These are phyloP conservation scores for Lecanicillium sp. DNA, from an alignment of 2,329 filamentous ascomycete genomes.

Conservation along the genomic window DNA sequence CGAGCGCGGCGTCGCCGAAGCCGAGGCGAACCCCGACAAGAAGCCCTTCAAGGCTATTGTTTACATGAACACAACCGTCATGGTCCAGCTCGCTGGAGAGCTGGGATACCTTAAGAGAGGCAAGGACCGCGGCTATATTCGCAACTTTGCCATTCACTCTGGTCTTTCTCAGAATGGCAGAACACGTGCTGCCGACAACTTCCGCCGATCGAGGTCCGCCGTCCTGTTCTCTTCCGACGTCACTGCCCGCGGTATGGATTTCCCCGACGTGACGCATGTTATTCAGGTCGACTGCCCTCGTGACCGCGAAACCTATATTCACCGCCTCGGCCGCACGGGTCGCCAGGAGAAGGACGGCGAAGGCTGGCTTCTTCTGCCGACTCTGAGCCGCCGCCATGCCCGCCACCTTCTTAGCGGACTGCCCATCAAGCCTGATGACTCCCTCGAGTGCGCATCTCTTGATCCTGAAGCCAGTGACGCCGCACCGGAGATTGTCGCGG, in stretches of 20 bases:
- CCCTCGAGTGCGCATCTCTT: conserved; percentile 45
- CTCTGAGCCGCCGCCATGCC: conserved; percentile 44
- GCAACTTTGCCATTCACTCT: conserved; percentile 65
- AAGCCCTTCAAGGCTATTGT: conserved; percentile 91
- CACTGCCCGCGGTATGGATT: conserved; percentile 77
- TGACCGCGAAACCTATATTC: conserved; percentile 66
- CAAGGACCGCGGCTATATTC: conserved; percentile 32
- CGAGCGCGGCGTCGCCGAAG: conserved; percentile 48
- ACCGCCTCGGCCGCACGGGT: conserved; percentile 70
- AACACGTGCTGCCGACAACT: conserved; percentile 63
- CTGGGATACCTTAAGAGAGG: conserved; percentile 38
- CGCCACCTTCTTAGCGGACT: conserved; percentile 50
- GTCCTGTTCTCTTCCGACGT: conserved; percentile 75
- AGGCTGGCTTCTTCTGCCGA: conserved; percentile 60
- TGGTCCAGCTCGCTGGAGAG: conserved; percentile 59
- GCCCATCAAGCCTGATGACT: conserved; percentile 51
- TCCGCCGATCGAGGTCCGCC: conserved; percentile 57
- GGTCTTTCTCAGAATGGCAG: conserved; percentile 65
- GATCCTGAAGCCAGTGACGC: background rate
- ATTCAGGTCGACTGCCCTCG: conserved; percentile 63
- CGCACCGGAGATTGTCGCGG: background rate
- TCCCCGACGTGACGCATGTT: conserved; percentile 73
- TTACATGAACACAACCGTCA: conserved; percentile 76
- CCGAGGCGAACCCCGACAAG: conserved; percentile 30
- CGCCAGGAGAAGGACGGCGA: conserved; percentile 68